Evolutionary conservation across 1,284 basidiomycete species (phyloP).

Genomic region (Rhodotorula sp.): DNA sequence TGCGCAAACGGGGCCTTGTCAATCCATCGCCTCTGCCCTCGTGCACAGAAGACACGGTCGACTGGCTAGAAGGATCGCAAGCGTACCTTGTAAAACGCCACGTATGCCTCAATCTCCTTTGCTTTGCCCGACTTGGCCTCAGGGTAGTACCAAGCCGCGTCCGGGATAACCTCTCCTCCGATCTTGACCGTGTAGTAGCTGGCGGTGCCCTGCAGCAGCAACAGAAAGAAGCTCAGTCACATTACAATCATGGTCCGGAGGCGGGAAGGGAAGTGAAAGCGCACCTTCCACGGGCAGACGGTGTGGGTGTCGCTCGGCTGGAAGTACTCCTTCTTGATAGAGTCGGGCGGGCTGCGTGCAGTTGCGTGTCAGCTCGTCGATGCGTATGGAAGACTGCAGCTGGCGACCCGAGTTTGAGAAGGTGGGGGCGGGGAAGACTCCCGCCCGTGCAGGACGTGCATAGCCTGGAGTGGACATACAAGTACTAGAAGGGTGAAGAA

Average conservation of each 20-base stretch:
- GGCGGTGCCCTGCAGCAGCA: slow-evolving; percentile 17
- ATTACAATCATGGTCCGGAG: neutral
- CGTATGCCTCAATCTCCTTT: slow-evolving; percentile 41
- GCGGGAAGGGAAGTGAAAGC: neutral
- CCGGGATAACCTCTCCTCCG: slow-evolving; percentile 10
- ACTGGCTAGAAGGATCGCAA: too few species aligned
- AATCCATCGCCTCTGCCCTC: too few species aligned
- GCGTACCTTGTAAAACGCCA: slow-evolving; percentile 47
- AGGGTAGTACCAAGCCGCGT: slow-evolving; percentile 42
- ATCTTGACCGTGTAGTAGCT: slow-evolving; percentile 29
- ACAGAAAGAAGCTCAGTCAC: too few species aligned
- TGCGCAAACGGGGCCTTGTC: too few species aligned
- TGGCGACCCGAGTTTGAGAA: neutral
- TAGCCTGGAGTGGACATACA: neutral
- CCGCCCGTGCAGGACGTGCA: too few species aligned
- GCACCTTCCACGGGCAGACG: slow-evolving; percentile 31
- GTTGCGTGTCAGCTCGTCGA: neutral
- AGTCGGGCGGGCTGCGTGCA: slow-evolving; percentile 21
- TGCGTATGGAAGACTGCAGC: too few species aligned
- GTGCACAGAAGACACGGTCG: too few species aligned
- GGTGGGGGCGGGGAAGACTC: neutral
- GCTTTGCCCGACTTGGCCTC: slow-evolving; percentile 35
- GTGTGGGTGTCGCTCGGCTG: slow-evolving; percentile 8
- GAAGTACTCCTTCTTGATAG: slow-evolving; percentile 26
- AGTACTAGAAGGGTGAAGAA: slow-evolving; percentile 5